Conservation (phyloP, 2,329 filamentous ascomycete genomes). For the Nakataea oryzae region DNA sequence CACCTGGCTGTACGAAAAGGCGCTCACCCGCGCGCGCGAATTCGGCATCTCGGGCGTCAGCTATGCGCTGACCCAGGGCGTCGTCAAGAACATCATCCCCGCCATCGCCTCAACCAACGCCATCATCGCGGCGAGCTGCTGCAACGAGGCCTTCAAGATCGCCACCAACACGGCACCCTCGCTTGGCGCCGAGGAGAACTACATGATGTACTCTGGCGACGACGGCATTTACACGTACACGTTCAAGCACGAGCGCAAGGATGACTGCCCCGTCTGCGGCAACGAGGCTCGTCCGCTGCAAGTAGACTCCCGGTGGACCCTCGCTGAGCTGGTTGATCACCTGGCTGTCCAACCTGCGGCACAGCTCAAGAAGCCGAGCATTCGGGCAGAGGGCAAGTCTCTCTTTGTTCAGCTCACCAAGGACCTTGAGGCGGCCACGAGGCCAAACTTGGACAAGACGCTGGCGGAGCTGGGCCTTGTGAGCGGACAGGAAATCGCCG, state of each 20-base stretch:
- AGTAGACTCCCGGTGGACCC: constrained; percentile 59
- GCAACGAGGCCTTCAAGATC: constrained; percentile 95
- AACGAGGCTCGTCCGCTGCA: constrained; percentile 59
- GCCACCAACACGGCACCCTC: constrained; percentile 72
- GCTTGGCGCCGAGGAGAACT: constrained; percentile 71
- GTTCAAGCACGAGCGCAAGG: constrained; percentile 87
- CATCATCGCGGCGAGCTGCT: constrained; percentile 89
- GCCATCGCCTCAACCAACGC: constrained; percentile 97
- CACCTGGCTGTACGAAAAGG: constrained; percentile 88
- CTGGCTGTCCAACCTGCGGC: constrained; percentile 76
- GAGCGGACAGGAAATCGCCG: constrained; percentile 79
- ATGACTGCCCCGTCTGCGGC: constrained; percentile 81
- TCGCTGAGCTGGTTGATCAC: constrained; percentile 77
- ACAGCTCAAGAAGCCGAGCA: constrained; percentile 87
- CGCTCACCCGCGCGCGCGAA: constrained; percentile 68
- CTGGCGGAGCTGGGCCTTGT: constrained; percentile 61
- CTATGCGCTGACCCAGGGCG: constrained; percentile 90
- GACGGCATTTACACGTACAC: constrained; percentile 96
- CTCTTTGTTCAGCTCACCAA: constrained; percentile 83
- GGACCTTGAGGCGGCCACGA: constrained; percentile 72
- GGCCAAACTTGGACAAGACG: constrained; percentile 69
- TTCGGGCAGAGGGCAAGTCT: constrained; percentile 69
- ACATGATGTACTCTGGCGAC: constrained; percentile 99
- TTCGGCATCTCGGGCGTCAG: constrained; percentile 90
- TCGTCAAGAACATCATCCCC: constrained; percentile 98